phyloP scores from a whole-genome alignment of 148 eudicot genomes.

The Persicaria maculosa region DNA sequence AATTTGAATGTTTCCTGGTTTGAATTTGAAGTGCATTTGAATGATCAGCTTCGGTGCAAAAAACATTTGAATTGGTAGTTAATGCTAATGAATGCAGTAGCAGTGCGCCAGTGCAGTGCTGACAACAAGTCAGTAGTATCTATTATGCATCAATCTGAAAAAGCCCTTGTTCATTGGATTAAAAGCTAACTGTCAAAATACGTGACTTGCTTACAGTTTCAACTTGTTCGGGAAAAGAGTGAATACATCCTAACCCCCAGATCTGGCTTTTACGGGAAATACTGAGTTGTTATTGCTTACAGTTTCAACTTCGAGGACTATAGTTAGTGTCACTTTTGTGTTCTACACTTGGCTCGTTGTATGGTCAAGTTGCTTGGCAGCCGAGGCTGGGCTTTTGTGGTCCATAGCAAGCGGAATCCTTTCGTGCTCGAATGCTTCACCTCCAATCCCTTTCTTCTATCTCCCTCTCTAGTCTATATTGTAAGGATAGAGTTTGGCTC shows the following conservation, averaged over 20 bases:
- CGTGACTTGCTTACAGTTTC: neutral
- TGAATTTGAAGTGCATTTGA: neutral
- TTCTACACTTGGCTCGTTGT: no score
- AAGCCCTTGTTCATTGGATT: neutral
- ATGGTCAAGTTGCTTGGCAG: no score
- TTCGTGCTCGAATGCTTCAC: neutral
- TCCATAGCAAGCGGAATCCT: no score
- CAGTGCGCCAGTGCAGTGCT: neutral
- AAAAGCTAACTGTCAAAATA: neutral
- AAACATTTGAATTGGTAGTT: neutral
- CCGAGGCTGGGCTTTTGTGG: no score
- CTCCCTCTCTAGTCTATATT: no score
- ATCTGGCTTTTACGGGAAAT: no score
- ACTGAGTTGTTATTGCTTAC: no score
- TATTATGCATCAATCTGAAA: neutral
- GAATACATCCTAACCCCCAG: no score
- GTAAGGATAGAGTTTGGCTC: no score
- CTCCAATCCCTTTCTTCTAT: neutral
- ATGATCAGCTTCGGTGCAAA: neutral
- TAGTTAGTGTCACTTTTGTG: no score
- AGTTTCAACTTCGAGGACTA: no score
- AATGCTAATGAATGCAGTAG: neutral
- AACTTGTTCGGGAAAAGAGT: no score
- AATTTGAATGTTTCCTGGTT: neutral
- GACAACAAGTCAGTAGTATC: neutral